Evolutionary conservation across 495 filamentous ascomycete species (phyloP).

Genomic region (Aspergillus ostianus): DNA sequence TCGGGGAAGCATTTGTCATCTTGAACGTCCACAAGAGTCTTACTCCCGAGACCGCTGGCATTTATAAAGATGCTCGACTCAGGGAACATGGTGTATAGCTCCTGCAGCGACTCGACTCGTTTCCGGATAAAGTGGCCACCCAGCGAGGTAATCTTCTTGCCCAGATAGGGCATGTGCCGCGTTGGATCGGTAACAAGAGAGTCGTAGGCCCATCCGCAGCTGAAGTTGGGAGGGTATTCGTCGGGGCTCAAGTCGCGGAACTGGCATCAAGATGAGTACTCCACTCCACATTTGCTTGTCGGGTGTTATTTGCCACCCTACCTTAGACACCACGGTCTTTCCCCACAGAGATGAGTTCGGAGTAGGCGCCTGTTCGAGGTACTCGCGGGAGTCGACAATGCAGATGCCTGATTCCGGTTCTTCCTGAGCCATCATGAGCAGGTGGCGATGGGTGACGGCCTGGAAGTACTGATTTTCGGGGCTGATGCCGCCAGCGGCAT

Average conservation of each 20-base stretch:
- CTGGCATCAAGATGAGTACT: constrained; percentile 17
- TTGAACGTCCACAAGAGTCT: constrained; percentile 34
- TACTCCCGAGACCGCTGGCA: constrained; percentile 42
- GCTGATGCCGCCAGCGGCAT: constrained; percentile 40
- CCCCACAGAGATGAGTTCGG: constrained; percentile 41
- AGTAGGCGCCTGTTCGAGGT: constrained; percentile 36
- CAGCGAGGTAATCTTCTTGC: constrained; percentile 27
- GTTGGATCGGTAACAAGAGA: constrained; percentile 44
- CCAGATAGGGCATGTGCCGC: constrained; percentile 41
- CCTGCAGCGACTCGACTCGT: constrained; percentile 36
- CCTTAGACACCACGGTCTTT: constrained; percentile 38
- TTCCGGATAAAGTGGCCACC: constrained; percentile 40
- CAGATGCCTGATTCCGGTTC: constrained; percentile 38
- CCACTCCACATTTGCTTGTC: constrained; percentile 4
- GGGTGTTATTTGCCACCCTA: constrained; percentile 10
- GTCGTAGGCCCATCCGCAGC: constrained; percentile 40
- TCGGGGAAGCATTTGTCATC: constrained; percentile 43
- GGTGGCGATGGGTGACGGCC: constrained; percentile 37
- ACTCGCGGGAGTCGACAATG: constrained; percentile 38
- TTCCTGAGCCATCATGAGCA: constrained; percentile 40
- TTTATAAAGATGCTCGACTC: constrained; percentile 44
- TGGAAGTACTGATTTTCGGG: constrained; percentile 41
- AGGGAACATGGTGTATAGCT: constrained; percentile 40
- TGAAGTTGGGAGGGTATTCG: constrained; percentile 40
- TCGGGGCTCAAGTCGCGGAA: constrained; percentile 34